Evolutionary conservation across 1,139 yeast genomes (phyloP).

Genomic region (Hyphopichia pseudoburtonii): DNA sequence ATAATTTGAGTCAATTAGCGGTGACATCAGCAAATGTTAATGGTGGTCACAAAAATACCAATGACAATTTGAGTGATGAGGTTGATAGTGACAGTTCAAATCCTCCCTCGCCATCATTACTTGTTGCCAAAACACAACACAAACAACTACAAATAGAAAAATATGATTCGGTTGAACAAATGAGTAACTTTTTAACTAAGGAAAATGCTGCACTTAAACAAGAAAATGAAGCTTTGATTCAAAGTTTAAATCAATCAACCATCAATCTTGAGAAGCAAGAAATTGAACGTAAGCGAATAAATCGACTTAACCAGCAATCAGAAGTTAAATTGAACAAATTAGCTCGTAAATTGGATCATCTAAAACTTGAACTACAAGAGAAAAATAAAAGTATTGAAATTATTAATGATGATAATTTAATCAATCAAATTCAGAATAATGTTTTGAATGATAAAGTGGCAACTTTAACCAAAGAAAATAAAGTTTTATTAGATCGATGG

Average conservation of each 20-base stretch:
- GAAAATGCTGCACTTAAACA: background rate
- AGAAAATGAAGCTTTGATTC: constrained; percentile 19
- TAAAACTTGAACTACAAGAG: constrained; percentile 50
- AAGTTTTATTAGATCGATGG: constrained; percentile 58
- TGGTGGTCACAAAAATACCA: constrained; percentile 7
- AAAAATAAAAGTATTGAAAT: constrained; percentile 58
- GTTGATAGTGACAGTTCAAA: too few relatives aligned
- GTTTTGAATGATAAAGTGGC: constrained; percentile 49
- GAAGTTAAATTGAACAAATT: constrained; percentile 24
- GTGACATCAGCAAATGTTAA: too few relatives aligned
- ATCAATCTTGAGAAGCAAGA: constrained; percentile 24
- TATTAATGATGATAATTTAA: constrained; percentile 69
- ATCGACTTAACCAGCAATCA: constrained; percentile 15
- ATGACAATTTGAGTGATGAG: background rate
- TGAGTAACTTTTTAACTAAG: background rate
- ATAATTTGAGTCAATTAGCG: constrained; percentile 19
- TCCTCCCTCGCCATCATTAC: constrained; percentile 16
- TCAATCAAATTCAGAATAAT: constrained; percentile 69
- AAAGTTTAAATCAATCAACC: constrained; percentile 24
- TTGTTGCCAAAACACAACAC: constrained; percentile 9
- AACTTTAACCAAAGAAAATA: constrained; percentile 44
- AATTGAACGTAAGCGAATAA: constrained; percentile 11
- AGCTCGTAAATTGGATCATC: constrained; percentile 28
- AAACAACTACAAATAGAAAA: constrained; percentile 8
- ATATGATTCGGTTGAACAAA: constrained; percentile 5